Conservation (phyloP, 768 basidiomycete genomes). For the Amanita pallidorosea region DNA sequence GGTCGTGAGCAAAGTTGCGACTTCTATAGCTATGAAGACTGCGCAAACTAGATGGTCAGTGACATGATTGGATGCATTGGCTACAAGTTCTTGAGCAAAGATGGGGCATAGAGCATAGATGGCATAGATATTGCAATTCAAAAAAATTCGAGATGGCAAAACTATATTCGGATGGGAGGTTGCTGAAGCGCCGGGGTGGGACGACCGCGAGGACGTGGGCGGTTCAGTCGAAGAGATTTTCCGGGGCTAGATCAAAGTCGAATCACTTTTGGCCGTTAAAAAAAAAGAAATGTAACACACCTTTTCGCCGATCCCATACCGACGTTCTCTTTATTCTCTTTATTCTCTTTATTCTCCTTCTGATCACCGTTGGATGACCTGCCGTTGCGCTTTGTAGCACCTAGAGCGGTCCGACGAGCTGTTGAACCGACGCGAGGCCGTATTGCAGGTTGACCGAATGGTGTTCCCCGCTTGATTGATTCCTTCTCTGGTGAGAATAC, state of each 20-base stretch:
- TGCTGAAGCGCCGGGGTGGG: slow-evolving; percentile 30
- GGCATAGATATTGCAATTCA: background rate
- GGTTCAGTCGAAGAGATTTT: slow-evolving; percentile 35
- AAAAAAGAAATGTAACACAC: slow-evolving; percentile 29
- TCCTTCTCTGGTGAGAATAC: slow-evolving; percentile 21
- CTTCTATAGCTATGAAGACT: background rate
- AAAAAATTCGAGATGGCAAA: background rate
- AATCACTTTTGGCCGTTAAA: background rate
- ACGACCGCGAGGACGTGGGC: slow-evolving; percentile 40
- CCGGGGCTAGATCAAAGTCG: slow-evolving; percentile 24
- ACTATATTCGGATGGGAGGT: slow-evolving; percentile 25
- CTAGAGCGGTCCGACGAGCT: slow-evolving; percentile 45
- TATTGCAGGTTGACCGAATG: slow-evolving; percentile 20
- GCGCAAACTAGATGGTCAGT: background rate
- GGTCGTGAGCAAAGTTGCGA: background rate
- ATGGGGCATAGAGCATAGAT: slow-evolving; percentile 1
- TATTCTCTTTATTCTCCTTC: slow-evolving; percentile 34
- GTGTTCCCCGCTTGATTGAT: slow-evolving; percentile 23
- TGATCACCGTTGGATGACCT: slow-evolving; percentile 36
- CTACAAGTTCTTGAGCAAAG: background rate
- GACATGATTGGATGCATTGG: background rate
- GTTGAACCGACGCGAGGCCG: slow-evolving; percentile 46
- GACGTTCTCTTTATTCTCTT: slow-evolving; percentile 10
- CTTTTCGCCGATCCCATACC: slow-evolving; percentile 34
- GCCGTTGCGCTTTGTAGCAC: slow-evolving; percentile 54